Evolutionary conservation across 306 rosid genomes (phyloP), one percentile per base, ranked within the genome.

Genomic region (Crataegus laevigata): DNA sequence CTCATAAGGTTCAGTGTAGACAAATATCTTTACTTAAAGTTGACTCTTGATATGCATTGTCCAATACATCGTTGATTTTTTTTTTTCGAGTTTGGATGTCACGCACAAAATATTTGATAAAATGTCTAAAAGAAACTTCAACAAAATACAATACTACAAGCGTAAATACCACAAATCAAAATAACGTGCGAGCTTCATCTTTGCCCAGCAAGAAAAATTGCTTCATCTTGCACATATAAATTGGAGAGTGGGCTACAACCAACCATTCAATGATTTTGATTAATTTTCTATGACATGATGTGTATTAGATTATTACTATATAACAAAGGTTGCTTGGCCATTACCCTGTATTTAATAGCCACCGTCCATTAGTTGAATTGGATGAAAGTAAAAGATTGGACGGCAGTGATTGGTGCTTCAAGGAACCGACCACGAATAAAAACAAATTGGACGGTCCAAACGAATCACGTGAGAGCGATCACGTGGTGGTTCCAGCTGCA

Each of bases 401-500:
- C 61, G 73, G 51, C 70, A 0, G 10, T 38, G 68, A 51, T 78
- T 7, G 25, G 51, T 4, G 11, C 29, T 30, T 19, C n/a, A 29
- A 58, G 24, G 21, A 63, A 54, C 57, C 8, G 34, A 8, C 11
- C 36, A 8, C 10, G 0, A 36, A 36, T 7, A 4, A 13, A 29
- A 59, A 34, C 17, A 32, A 43, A 77, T 60, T 38, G 6, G 19
- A 19, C 18, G 24, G 11, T 58, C 73, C 77, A 21, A 17, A 66
- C 72, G 38, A 14, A 25, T 2, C 77, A 71, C 80, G 84, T 76
- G 79, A 63, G 34, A 45, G 32, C 71, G 15, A 63, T 64, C 60
- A 75, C 24, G 76, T 69, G 43, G 68, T 67, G 54, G 68, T 60
- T 62, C 29, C 59, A 3, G 21, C 45, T 7, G 9, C 10, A 7